These are phyloP conservation scores for Didymella lethalis DNA, from an alignment of 2,329 filamentous ascomycete genomes.

Conservation along the genomic window DNA sequence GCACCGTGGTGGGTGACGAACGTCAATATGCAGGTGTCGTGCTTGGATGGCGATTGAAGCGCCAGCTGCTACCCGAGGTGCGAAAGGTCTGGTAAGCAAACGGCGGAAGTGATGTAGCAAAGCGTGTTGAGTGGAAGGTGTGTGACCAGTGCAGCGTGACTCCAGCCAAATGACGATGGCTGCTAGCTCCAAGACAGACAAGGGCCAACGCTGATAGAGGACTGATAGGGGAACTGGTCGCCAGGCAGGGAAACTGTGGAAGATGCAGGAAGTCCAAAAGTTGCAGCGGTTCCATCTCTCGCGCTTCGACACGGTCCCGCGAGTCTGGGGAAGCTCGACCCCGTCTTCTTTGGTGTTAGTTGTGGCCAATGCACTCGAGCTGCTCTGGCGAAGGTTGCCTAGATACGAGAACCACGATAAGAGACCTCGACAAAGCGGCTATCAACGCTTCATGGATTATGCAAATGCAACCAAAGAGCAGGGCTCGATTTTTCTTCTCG, in stretches of 20 bases:
- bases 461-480: not conserved
- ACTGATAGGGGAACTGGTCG: constrained; percentile 24
- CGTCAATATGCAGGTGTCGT: constrained; percentile 22
- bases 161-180: constrained; percentile 34
- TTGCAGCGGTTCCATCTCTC: constrained; percentile 27
- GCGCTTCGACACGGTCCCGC: constrained; percentile 26
- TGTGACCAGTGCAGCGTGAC: constrained; percentile 43
- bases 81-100: constrained; percentile 7
- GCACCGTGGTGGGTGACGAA: constrained; percentile 22
- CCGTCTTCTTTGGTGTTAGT: constrained; percentile 22
- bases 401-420: constrained; percentile 8
- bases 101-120: constrained; percentile 13
- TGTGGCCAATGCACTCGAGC: constrained; percentile 21
- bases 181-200: constrained; percentile 26
- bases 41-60: not conserved
- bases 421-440: constrained; percentile 5
- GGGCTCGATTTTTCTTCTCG: not conserved
- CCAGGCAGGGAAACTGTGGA: constrained; percentile 12
- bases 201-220: constrained; percentile 21
- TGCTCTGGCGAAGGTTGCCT: constrained; percentile 16
- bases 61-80: constrained; percentile 5
- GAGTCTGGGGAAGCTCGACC: constrained; percentile 36
- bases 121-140: constrained; percentile 18
- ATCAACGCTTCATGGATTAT: not conserved
- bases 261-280: constrained; percentile 24